Evolutionary conservation across 495 filamentous ascomycete species (phyloP).

Genomic region (Cryomyces minteri): DNA sequence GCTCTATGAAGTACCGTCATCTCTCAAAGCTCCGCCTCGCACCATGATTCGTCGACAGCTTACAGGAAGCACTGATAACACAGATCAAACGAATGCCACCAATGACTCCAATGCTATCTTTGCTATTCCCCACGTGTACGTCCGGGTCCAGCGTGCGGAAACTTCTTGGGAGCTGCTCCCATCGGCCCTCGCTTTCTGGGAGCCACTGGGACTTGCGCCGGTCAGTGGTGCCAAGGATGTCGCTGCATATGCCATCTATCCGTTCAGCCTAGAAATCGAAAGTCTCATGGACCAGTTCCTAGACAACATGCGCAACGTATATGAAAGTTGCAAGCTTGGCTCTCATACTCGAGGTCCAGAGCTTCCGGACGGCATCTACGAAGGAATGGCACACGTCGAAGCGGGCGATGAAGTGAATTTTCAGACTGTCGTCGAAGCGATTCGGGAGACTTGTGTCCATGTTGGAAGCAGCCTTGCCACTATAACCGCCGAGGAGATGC

Average conservation of each 20-base stretch:
- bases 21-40: too few species aligned
- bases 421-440: constrained; percentile 3
- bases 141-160: constrained; percentile 62
- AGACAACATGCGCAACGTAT: constrained; percentile 48
- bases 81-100: background rate
- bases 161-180: constrained; percentile 60
- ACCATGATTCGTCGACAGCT: too few species aligned
- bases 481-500: too few species aligned
- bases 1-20: background rate
- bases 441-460: background rate
- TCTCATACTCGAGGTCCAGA: constrained; percentile 37
- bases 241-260: constrained; percentile 62
- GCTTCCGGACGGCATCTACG: constrained; percentile 28
- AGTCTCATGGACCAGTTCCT: constrained; percentile 51
- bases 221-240: constrained; percentile 64
- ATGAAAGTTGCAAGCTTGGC: constrained; percentile 67
- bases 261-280: constrained; percentile 34
- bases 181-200: constrained; percentile 73
- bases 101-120: constrained; percentile 5
- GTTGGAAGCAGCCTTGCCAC: too few species aligned
- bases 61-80: too few species aligned
- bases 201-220: constrained; percentile 68
- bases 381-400: constrained; percentile 41
- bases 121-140: constrained; percentile 38
- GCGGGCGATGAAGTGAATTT: constrained; percentile 5